Evolutionary conservation across 1,284 basidiomycete genomes (phyloP), one percentile per base, ranked within the genome.

Genomic region (Ustilago bromivora): DNA sequence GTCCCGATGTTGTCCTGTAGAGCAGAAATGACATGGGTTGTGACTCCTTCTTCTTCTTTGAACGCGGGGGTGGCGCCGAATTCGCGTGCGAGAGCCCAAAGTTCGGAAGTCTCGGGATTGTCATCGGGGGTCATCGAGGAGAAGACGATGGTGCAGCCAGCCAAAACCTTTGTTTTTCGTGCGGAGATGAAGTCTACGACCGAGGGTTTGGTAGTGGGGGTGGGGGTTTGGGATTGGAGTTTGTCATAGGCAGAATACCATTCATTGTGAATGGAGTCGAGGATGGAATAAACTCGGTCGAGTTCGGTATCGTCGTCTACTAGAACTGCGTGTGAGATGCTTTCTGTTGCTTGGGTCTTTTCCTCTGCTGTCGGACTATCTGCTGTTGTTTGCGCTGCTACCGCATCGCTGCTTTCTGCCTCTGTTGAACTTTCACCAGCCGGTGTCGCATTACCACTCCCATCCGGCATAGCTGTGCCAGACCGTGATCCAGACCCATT

Each of bases 81-180:
- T 85, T 93, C 91, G 56, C 90, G 89, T 5, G 96, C 95, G 79
- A 92, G 89, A 68, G 90, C 90, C 96, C 96, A 98, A 58, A 95
- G 91, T 77, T 96, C 94, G 15, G 93, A 92, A 86, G 78, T 88
- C 84, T 95, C 92, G 34, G 94, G 92, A 69, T 88, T 88, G 9
- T 90, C 91, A 75, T 94, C 92, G 2, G 96, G 95, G 64, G 98
- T 95, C 52, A 99, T 91, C 60, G 94, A 93, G 0, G 96, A 97
- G 86, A 99, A 98, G 35, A 96, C 89, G 32, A 99, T 90, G 80
- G 92, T 90, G 52, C 92, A 90, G 32, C 92, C 94, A 34, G 89
- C 88, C 19, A 99, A 89, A 0, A 94, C 92, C 67, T 91, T 89
- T 28, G 89, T 85, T 71, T 97, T 93, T 85, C 96, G 89, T 59